Evolutionary conservation across 78 protist species (phyloP).

Genomic region (Dictyostelium discoideum): DNA sequence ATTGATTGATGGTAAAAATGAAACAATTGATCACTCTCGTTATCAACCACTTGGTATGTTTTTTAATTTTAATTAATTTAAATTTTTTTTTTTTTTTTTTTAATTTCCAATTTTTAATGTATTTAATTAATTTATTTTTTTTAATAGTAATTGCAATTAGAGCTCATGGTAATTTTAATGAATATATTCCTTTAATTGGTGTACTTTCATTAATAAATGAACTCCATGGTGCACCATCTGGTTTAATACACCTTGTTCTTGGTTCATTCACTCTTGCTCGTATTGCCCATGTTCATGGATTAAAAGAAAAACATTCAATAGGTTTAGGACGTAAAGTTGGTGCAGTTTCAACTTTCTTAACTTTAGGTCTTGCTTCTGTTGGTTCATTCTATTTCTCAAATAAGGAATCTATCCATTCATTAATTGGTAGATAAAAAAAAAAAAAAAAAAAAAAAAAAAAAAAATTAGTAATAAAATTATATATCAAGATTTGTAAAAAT

Average conservation of each 20-base stretch:
- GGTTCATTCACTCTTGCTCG: slow-evolving; percentile 7
- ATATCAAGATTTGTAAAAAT: neutral
- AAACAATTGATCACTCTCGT: neutral
- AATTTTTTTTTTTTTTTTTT: too few species aligned
- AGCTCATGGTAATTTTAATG: slow-evolving; percentile 61
- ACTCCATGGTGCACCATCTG: slow-evolving; percentile 30
- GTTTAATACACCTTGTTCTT: neutral
- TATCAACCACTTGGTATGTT: neutral
- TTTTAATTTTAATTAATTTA: too few species aligned
- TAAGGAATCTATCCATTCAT: neutral
- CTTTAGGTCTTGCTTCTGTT: neutral
- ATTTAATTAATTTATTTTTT: neutral
- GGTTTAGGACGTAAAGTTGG: slow-evolving; percentile 21
- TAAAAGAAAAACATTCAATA: neutral
- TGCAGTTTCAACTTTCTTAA: neutral
- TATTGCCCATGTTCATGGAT: neutral
- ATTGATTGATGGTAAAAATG: neutral
- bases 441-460: neutral
- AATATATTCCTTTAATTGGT: slow-evolving; percentile 23
- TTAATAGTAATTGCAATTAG: neutral
- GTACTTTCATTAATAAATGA: slow-evolving; percentile 10
- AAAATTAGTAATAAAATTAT: neutral
- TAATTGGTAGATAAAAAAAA: neutral
- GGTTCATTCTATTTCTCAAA: slow-evolving; percentile 20
- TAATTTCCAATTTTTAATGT: too few species aligned